Base-by-base conservation (phyloP, 495 filamentous ascomycete species). In the Elasticomyces elasticus region DNA sequence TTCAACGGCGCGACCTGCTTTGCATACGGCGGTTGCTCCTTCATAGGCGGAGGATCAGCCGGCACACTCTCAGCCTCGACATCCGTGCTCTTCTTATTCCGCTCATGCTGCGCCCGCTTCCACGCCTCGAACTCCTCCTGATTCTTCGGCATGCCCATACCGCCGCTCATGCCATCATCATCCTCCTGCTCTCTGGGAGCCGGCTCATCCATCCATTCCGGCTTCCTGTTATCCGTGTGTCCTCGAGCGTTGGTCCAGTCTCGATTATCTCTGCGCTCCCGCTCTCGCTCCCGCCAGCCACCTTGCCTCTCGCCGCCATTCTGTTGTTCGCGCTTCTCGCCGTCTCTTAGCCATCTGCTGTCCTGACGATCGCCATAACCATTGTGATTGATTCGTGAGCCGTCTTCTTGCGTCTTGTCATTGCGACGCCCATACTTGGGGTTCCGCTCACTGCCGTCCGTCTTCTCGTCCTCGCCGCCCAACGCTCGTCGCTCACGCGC, bases 81-180 rank as follows among this genome's bases (percentile, higher is more conserved):
- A 41, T 75, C 74, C 28, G 52, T 56, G 2, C 66, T 53, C 35
- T 61, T 62, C 25, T 74, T 68, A 65, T 79, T 81, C 47, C 67
- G 70, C 25, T 83, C 81, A 66, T 91, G 95, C 90, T 94, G 94
- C 46, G 72, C 74, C 59, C 92, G 87, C 71, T 96, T 95, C 81
- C 94, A 98, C 55, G 84, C 84, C 69, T 95, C 84, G 67, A 98
- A 97, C 51, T 97, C 89, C 62, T 94, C 89, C 63, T 86, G 83
- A 10, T 86, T 94, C 64, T 85, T 86, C 17, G 58, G 49, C 52
- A 56, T 55, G 11, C 58, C 44, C 52, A 47, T 45, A 13, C 15
- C 12, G 5, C 22, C 15, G 9, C 22, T 12, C 11, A 54, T 15
- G 25, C n/a, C n/a, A n/a, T n/a, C n/a, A n/a, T 61, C 58, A 28